Evolutionary conservation across 176 grass and related monocot species (phyloP), one percentile per base, ranked within the genome.

Genomic region (Oryza longistaminata): DNA sequence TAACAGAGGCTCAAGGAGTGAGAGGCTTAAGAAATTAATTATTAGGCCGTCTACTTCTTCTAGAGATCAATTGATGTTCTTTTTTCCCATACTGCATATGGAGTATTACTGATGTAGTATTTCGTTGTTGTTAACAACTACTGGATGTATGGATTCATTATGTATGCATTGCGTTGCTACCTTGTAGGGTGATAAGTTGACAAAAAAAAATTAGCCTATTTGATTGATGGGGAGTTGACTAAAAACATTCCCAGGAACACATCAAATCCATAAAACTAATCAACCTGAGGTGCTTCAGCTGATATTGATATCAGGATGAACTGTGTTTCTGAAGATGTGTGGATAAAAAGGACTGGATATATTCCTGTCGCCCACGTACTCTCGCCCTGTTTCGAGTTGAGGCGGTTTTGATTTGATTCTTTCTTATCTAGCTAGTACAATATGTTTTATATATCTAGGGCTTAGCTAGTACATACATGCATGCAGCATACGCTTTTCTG

Each of bases 151-250:
- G 46, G 46, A 49, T 66, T 43, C 11, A 82, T 24, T 19, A 21
- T 83, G 37, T 33, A 45, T 52, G 14, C 70, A 33, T 17, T 60
- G 25, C 61, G 52, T 66, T 4, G 21, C 74, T 50, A 60, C 27
- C 55, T 52, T 66, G 68, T 66, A 43, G 26, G 13, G 69, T 83
- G 11, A 66, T 83, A 52, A 66, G 58, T 40, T 84, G 75, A 79
- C 68, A 40, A 53, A 83, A 78, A 71, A n/a, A 12, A 24, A 11
- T 73, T 39, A 9, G 17, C 55, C 7, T 25, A 2, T 71, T 6
- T 77, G 17, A 24, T 46, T 37, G 13, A 21, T 8, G 14, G 11
- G 9, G 17, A 55, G 68, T 44, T 74, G 43, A 88, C 81, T 55
- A 22, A 34, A 37, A 64, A 29, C 29, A 6, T 65, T 73, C 7